Base-by-base conservation (phyloP, 2,329 filamentous ascomycete species). In the Neoascochyta sp. region DNA sequence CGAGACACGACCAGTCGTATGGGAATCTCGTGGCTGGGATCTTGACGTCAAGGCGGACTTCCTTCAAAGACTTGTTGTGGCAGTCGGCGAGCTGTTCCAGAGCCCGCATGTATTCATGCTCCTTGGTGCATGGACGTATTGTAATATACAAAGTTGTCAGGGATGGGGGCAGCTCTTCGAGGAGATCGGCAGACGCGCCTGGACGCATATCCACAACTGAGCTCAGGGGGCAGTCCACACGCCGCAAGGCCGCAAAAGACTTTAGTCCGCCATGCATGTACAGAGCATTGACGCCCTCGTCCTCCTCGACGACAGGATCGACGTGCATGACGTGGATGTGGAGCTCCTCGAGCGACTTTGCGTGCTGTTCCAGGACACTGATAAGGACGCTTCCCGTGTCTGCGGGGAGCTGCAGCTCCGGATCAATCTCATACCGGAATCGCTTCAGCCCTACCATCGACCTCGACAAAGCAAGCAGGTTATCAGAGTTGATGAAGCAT, bases 391-490 rank as follows among this genome's bases (percentile, higher is more conserved):
- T 35, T 9, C 29, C 10, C 11, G 35, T 14, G 19, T 34, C 24
- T 4, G 26, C 29, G 13, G n/a, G n/a, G n/a, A n/a, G n/a, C n/a
- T n/a, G n/a, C n/a, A n/a, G n/a, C n/a, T n/a, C n/a, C n/a, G n/a
- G n/a, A n/a, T n/a, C n/a, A n/a, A n/a, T n/a, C n/a, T 38, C 28
- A 15, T 48, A 48, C n/a, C 30, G 26, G 17, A 56, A 48, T 4
- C 10, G 18, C 16, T 36, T 52, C 15, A 56, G 24, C 4, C 18
- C 18, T 17, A 34, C 29, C 16, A 47, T 14, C 4, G 45, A 50
- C 15, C 30, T 27, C 9, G 54, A n/a, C 6, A 56, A 19, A 9
- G 48, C 31, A 5, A 19, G 28, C 4, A 56, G 19, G 13, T 39
- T 29, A 6, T 37, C 24, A 8, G 27, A 28, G 2, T 39, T 22